Evolutionary conservation across 2,329 filamentous ascomycete genomes (phyloP).

Genomic region (Sporothrix dimorphospora): DNA sequence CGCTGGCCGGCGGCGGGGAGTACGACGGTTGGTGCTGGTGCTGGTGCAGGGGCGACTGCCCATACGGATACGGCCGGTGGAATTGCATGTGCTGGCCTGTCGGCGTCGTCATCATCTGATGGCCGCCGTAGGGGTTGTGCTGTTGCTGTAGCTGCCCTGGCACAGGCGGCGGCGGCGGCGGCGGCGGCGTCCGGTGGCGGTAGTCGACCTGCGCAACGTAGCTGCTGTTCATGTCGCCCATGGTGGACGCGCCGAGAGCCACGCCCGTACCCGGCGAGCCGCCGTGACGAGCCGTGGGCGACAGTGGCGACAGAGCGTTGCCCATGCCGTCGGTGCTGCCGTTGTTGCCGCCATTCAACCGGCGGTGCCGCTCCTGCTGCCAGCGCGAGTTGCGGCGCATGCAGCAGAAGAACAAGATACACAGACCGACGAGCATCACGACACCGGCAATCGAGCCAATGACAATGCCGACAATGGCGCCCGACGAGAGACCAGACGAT

Average conservation of each 20-base stretch:
- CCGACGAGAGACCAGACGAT: slow-evolving; percentile 36
- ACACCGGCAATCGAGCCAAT: slow-evolving; percentile 55
- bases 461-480: slow-evolving; percentile 63
- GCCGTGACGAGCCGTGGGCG: background rate
- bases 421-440: slow-evolving; percentile 48
- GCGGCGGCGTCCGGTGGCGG: slow-evolving; percentile 24
- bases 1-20: background rate
- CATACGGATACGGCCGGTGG: slow-evolving; percentile 13
- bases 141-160: background rate
- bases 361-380: background rate
- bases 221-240: slow-evolving; percentile 15
- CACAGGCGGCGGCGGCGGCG: slow-evolving; percentile 16
- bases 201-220: slow-evolving; percentile 21
- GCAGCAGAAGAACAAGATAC: slow-evolving; percentile 54
- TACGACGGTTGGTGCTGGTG: background rate
- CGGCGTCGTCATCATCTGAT: background rate
- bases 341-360: background rate
- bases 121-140: background rate
- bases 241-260: slow-evolving; percentile 7
- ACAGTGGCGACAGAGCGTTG: slow-evolving; percentile 1
- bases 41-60: background rate
- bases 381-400: slow-evolving; percentile 12
- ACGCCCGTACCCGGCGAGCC: background rate
- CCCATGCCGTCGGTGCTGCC: background rate
- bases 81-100: background rate